Conservation (phyloP, 164 flowering plant genomes). For the Echeveria elegans region DNA sequence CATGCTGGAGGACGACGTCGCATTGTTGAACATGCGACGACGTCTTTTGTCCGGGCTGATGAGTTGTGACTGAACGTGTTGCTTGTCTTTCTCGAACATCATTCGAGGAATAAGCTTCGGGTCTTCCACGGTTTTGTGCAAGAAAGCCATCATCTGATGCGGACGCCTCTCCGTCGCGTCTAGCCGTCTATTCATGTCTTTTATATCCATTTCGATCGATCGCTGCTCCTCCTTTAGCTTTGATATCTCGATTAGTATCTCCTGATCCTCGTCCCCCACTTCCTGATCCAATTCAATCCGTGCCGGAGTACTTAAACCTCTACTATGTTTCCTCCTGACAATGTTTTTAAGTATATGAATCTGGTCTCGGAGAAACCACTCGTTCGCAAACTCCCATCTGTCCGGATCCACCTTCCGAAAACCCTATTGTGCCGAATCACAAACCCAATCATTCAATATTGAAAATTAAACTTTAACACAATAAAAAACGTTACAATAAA, state of each 20-base stretch:
- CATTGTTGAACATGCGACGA: background rate
- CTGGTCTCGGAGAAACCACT: conserved; percentile 84
- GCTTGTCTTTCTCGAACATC: conserved; percentile 32
- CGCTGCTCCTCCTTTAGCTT: conserved; percentile 60
- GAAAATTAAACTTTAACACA: too few species aligned
- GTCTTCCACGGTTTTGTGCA: conserved; percentile 51
- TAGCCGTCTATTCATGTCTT: conserved; percentile 49
- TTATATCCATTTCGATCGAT: conserved; percentile 42
- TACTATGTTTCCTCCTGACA: conserved; percentile 43
- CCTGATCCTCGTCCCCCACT: conserved; percentile 33
- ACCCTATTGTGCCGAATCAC: conserved; percentile 52
- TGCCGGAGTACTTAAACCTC: background rate
- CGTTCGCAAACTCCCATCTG: conserved; percentile 97
- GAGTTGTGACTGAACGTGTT: background rate
- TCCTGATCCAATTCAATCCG: background rate
- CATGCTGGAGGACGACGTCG: background rate
- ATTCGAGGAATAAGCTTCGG: conserved; percentile 55
- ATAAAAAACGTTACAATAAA: too few species aligned
- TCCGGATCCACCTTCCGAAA: conserved; percentile 96
- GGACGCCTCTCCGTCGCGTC: conserved; percentile 75
- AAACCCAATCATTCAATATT: background rate
- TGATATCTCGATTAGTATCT: conserved; percentile 38
- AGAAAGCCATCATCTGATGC: conserved; percentile 83
- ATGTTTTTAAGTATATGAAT: conserved; percentile 71
- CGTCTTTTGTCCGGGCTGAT: background rate